These are phyloP conservation scores for Paecilomyces sp. DNA, from an alignment of 2,329 filamentous ascomycete genomes.

Conservation along the genomic window DNA sequence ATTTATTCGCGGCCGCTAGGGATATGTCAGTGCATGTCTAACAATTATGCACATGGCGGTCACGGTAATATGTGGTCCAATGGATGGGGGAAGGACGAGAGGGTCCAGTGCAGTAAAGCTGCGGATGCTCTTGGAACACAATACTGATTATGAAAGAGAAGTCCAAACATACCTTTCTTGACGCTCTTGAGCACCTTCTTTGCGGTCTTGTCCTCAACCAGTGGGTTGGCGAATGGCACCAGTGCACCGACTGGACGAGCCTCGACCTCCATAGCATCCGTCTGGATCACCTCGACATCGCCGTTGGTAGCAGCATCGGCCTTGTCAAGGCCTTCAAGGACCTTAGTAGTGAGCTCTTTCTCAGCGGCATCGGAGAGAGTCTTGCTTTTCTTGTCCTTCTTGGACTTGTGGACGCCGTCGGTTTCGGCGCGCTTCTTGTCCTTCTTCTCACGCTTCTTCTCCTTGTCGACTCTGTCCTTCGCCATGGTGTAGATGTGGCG, in stretches of 20 bases:
- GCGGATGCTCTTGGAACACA: background rate
- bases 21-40: background rate
- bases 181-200: conserved; percentile 47
- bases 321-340: conserved; percentile 28
- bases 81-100: background rate
- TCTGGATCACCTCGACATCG: conserved; percentile 13
- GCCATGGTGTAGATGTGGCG: conserved; percentile 28
- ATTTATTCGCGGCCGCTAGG: conserved; percentile 86
- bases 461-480: conserved; percentile 37
- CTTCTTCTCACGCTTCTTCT: conserved; percentile 31
- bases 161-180: conserved; percentile 39
- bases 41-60: background rate
- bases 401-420: conserved; percentile 37
- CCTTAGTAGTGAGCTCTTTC: conserved; percentile 30
- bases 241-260: conserved; percentile 36
- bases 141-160: background rate
- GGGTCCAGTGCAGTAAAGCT: background rate
- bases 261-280: conserved; percentile 20
- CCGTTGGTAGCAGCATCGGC: conserved; percentile 16
- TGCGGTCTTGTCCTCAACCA: conserved; percentile 44
- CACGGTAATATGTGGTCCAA: background rate
- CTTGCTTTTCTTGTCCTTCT: conserved; percentile 37
- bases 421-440: conserved; percentile 42
- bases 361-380: conserved; percentile 33
- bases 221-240: conserved; percentile 44